phyloP scores from a whole-genome alignment of 2,329 filamentous ascomycete genomes.

The Verticillium klebahnii region DNA sequence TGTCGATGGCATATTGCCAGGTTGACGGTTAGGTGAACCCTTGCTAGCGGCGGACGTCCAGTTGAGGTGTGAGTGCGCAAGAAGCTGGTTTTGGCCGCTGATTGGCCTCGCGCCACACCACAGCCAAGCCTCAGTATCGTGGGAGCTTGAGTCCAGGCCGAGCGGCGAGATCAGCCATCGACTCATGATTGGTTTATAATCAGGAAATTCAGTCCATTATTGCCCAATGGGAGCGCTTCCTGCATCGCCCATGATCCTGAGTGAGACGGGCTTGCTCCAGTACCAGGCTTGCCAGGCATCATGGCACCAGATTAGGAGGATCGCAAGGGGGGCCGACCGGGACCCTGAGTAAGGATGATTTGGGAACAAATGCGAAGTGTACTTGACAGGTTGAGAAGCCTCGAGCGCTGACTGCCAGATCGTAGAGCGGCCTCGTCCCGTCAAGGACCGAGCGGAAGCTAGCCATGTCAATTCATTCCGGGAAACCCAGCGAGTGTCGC shows the following conservation, averaged over 20 bases:
- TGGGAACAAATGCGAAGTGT: background rate
- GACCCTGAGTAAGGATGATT: background rate
- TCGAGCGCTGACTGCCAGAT: background rate
- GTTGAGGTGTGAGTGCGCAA: constrained; percentile 27
- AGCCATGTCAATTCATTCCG: background rate
- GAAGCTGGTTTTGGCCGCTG: constrained; percentile 19
- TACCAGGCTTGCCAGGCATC: background rate
- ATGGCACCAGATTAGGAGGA: background rate
- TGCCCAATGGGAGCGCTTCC: constrained; percentile 5
- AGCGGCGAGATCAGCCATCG: constrained; percentile 2
- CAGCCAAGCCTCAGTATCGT: background rate
- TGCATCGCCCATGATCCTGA: background rate
- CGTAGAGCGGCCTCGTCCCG: constrained; percentile 1
- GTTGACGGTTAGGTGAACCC: background rate
- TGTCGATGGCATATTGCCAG: constrained; percentile 20
- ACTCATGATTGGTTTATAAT: constrained; percentile 12
- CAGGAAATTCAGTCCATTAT: constrained; percentile 3
- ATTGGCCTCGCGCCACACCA: constrained; percentile 22
- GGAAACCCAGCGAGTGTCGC: background rate
- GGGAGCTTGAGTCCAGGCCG: constrained; percentile 3
- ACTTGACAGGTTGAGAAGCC: background rate
- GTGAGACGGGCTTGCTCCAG: background rate
- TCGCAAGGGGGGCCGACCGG: background rate
- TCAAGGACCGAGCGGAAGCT: background rate
- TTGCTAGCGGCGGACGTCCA: constrained; percentile 22